phyloP scores from a whole-genome alignment of 768 basidiomycete species.

The Erythrobasidium yunnanense region DNA sequence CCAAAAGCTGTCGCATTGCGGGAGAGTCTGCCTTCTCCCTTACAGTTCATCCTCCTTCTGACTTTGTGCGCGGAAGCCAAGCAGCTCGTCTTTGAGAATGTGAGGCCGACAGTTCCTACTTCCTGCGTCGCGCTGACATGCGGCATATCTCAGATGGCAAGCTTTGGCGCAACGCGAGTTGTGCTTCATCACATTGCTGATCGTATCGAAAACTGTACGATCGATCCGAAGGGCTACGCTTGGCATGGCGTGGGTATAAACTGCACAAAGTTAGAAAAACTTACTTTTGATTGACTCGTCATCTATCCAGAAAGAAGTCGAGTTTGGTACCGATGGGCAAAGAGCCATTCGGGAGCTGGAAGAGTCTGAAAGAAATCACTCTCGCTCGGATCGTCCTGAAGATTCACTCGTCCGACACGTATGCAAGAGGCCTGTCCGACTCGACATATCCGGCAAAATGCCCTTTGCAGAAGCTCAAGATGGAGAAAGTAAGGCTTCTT shows the following conservation, averaged over 20 bases:
- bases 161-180: background rate
- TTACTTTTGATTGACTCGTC: background rate
- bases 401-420: background rate
- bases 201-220: background rate
- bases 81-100: background rate
- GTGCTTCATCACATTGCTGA: background rate
- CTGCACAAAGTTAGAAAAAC: background rate
- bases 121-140: no score
- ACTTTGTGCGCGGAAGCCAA: constrained; percentile 14
- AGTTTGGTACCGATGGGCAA: constrained; percentile 9
- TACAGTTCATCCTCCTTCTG: constrained; percentile 15
- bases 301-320: background rate
- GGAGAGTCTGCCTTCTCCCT: constrained; percentile 1
- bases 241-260: constrained; percentile 7
- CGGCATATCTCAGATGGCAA: constrained; percentile 15
- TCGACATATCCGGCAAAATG: background rate
- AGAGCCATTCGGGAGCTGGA: background rate
- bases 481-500: constrained; percentile 4
- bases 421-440: background rate
- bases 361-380: background rate
- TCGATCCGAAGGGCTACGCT: constrained; percentile 9
- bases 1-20: background rate
- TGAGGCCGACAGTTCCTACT: no score
- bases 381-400: background rate
- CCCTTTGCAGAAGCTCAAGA: background rate